phyloP scores from a whole-genome alignment of 371 early-diverging fungal species.

The Lichtheimia ramosa region DNA sequence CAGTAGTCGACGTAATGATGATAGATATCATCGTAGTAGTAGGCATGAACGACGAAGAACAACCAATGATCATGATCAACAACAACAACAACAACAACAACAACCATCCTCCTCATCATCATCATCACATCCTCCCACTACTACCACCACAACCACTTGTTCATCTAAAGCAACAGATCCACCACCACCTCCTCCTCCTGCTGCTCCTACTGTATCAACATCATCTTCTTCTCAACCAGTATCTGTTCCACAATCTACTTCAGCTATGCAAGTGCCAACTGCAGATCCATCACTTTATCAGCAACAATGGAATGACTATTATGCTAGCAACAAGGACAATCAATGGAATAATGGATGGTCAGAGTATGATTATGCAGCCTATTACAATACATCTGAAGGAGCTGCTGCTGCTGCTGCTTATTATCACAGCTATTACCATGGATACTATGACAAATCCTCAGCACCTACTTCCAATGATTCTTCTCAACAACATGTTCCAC shows the following conservation, averaged over 20 bases:
- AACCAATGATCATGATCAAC: constrained; percentile 15
- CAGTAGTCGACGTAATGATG: constrained; percentile 1
- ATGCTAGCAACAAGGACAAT: not conserved
- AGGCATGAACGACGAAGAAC: constrained; percentile 4
- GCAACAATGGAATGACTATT: not conserved
- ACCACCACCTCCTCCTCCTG: not conserved
- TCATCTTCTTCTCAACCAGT: not conserved
- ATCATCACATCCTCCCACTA: not conserved
- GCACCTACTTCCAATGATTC: not conserved
- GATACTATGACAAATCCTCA: not conserved
- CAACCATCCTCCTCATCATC: constrained; percentile 18
- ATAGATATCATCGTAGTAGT: constrained; percentile 1
- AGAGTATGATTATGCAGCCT: not conserved
- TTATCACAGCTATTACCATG: not conserved
- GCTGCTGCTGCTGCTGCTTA: not conserved
- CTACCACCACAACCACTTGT: constrained; percentile 1
- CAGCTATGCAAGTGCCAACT: too few relatives aligned
- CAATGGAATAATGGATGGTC: not conserved
- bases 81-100: not conserved
- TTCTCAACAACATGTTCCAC: not conserved
- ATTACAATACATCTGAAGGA: not conserved
- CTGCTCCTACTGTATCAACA: not conserved
- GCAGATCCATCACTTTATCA: too few relatives aligned
- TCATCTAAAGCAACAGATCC: too few relatives aligned
- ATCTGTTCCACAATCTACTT: not conserved